Conservation (phyloP, 176 grass and related monocot genomes). For the Rhipidocladum racemiflorum region DNA sequence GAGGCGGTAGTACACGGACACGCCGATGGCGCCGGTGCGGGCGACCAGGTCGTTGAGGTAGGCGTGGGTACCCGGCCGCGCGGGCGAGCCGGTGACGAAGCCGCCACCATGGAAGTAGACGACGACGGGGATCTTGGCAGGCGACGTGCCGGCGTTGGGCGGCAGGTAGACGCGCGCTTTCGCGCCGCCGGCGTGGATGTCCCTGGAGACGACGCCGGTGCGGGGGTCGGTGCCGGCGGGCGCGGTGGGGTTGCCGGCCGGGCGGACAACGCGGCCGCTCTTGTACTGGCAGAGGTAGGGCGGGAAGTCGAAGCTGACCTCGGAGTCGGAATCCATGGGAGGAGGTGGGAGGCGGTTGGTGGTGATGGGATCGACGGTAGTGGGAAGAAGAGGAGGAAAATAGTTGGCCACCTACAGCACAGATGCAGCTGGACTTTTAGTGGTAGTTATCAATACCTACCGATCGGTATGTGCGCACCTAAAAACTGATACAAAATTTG, state of each 20-base stretch:
- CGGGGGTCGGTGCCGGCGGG: constrained; percentile 36
- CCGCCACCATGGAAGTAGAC: constrained; percentile 81
- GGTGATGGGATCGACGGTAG: neutral
- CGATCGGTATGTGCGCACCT: no score
- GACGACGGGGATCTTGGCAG: constrained; percentile 53
- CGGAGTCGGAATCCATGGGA: constrained; percentile 68
- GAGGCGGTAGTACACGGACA: constrained; percentile 79
- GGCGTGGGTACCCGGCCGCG: constrained; percentile 54
- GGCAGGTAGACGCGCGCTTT: constrained; percentile 63
- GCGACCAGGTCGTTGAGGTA: constrained; percentile 70
- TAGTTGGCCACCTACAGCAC: constrained; percentile 31
- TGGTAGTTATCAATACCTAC: no score
- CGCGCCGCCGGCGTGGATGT: constrained; percentile 42
- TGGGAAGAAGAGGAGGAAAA: neutral
- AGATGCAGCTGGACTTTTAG: neutral
- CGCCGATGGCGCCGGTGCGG: constrained; percentile 44
- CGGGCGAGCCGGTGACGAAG: constrained; percentile 57
- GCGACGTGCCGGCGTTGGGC: neutral
- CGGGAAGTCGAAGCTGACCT: constrained; percentile 63
- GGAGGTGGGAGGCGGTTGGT: constrained; percentile 12
- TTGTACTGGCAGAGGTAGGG: constrained; percentile 77
- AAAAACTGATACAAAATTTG: no score
- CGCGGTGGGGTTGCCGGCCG: neutral
- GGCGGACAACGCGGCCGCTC: constrained; percentile 61
- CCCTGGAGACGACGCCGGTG: constrained; percentile 57